Percentiles rank a stretch among this genome's conserved stretches.
These are phyloP conservation scores for Austroboletus rostrupii DNA, from an alignment of 1,284 basidiomycete species.

Conservation along the genomic window DNA sequence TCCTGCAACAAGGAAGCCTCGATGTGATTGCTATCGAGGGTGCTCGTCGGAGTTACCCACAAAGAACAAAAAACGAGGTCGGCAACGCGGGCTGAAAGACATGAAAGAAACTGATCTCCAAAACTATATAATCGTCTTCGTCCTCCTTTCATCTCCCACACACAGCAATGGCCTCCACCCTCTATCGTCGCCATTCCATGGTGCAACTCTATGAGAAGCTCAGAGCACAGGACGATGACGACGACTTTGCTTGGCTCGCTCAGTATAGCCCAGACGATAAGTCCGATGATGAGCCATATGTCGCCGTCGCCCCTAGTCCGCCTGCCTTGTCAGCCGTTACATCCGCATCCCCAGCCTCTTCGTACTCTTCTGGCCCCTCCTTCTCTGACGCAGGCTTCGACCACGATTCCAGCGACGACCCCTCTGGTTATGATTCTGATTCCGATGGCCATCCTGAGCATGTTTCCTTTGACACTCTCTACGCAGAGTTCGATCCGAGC, in stretches of 20 bases:
- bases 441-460: constrained; percentile 24
- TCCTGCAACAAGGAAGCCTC: constrained; percentile 33
- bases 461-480: constrained; percentile 16
- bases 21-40: constrained; percentile 33
- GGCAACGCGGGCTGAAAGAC: constrained; percentile 36
- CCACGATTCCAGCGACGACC: constrained; percentile 24
- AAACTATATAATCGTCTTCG: constrained; percentile 28
- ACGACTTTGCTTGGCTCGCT: constrained; percentile 33
- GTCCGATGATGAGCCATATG: constrained; percentile 26
- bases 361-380: constrained; percentile 20
- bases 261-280: constrained; percentile 34
- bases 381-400: constrained; percentile 18
- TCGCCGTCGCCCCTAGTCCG: constrained; percentile 19
- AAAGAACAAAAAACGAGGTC: constrained; percentile 40
- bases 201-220: constrained; percentile 33
- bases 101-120: constrained; percentile 33
- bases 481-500: constrained; percentile 9
- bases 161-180: constrained; percentile 25
- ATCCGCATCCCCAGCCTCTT: constrained; percentile 21
- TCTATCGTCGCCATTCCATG: constrained; percentile 35
- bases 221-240: constrained; percentile 32
- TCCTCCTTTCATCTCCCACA: constrained; percentile 19
- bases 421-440: constrained; percentile 27
- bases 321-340: constrained; percentile 28
- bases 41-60: constrained; percentile 34